Conservation (phyloP, 1,139 yeast species). For the Pichia sp. region DNA sequence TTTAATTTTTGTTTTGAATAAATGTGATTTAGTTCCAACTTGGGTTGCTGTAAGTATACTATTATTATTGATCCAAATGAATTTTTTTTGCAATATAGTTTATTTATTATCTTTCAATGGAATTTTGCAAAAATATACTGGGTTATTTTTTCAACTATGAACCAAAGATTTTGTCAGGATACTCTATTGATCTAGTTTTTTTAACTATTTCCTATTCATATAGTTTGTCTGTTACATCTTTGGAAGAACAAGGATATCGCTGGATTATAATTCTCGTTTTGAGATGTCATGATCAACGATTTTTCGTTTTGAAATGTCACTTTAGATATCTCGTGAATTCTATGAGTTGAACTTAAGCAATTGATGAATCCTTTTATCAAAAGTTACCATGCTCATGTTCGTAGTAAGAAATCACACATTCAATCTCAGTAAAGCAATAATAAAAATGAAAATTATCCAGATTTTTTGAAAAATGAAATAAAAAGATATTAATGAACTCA, state of each 20-base stretch:
- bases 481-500: background rate
- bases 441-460: background rate
- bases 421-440: background rate
- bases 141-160: background rate
- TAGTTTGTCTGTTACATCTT: constrained; percentile 88
- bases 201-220: constrained; percentile 15
- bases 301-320: constrained; percentile 26
- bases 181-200: constrained; percentile 15
- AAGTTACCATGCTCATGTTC: constrained; percentile 35
- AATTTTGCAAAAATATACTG: background rate
- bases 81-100: constrained; percentile 1
- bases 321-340: constrained; percentile 18
- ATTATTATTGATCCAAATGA: background rate
- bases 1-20: constrained; percentile 86
- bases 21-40: constrained; percentile 97
- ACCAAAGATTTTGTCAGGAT: constrained; percentile 72
- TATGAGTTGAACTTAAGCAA: constrained; percentile 15
- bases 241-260: constrained; percentile 75
- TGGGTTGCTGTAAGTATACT: constrained; percentile 94
- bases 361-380: constrained; percentile 39
- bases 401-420: constrained; percentile 71
- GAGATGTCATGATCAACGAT: constrained; percentile 18
- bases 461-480: background rate
- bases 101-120: background rate
- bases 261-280: constrained; percentile 39